A percentile compares a stretch with the other conserved stretches of the same genome.
Evolutionary conservation across 345 rosid genomes (phyloP).

Genomic region (Stellera chamaejasme): DNA sequence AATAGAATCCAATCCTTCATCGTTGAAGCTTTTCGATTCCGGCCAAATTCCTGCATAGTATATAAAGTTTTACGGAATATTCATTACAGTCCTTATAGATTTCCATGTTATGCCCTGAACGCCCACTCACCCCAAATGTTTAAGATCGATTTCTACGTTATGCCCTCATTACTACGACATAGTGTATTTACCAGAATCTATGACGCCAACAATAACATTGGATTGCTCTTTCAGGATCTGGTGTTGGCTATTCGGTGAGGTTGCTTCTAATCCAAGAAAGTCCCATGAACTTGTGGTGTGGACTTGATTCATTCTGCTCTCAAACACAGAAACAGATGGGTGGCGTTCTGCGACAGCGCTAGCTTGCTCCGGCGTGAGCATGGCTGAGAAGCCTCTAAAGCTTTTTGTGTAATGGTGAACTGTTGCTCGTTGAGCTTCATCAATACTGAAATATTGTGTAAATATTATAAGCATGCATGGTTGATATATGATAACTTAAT

Average conservation of each 20-base stretch:
- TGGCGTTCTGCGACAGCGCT: conserved; percentile 26
- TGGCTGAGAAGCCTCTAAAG: conserved; percentile 47
- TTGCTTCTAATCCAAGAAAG: conserved; percentile 28
- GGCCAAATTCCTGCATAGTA: conserved; percentile 37
- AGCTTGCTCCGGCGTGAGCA: conserved; percentile 38
- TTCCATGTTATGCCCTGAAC: too few species aligned
- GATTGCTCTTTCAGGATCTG: conserved; percentile 13
- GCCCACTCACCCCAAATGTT: too few species aligned
- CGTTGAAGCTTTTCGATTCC: conserved; percentile 36
- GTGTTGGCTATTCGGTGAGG: conserved; percentile 10
- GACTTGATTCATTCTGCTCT: conserved; percentile 27
- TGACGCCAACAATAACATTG: conserved; percentile 32
- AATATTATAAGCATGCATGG: neutral
- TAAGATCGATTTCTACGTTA: too few species aligned
- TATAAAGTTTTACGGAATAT: too few species aligned
- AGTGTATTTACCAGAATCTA: conserved; percentile 25
- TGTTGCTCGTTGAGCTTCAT: conserved; percentile 23
- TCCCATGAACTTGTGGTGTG: conserved; percentile 52
- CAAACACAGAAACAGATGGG: conserved; percentile 29
- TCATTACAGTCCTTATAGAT: too few species aligned
- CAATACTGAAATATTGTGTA: conserved; percentile 19
- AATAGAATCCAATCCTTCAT: conserved; percentile 28
- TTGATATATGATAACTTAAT: neutral
- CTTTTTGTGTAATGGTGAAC: conserved; percentile 41
- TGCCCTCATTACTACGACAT: too few species aligned